These are phyloP conservation scores for Haplosporangium gracile DNA, from an alignment of 192 early-diverging fungal genomes.

Conservation along the genomic window DNA sequence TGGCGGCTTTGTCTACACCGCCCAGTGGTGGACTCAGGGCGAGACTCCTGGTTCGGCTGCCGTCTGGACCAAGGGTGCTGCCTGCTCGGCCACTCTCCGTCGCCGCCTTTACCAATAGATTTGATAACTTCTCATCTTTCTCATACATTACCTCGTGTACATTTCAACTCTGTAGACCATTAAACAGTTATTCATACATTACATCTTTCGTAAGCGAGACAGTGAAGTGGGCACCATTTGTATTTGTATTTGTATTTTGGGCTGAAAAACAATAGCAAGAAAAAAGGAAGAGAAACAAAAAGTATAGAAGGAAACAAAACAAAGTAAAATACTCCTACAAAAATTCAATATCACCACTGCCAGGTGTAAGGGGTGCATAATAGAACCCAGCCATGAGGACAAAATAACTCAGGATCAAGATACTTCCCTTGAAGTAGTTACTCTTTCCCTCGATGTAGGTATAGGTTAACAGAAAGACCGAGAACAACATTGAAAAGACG, in stretches of 20 bases:
- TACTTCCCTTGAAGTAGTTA: constrained; percentile 97
- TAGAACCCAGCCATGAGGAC: constrained; percentile 86
- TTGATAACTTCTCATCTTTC: background rate
- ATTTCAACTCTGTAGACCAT: constrained; percentile 1
- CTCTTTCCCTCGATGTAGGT: constrained; percentile 95
- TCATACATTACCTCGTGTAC: background rate
- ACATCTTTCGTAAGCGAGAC: too few species aligned
- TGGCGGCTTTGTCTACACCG: constrained; percentile 50
- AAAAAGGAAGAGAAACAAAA: background rate
- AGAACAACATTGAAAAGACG: constrained; percentile 60
- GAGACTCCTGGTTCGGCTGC: constrained; percentile 44
- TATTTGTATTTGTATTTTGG: background rate
- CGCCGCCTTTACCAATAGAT: constrained; percentile 34
- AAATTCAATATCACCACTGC: constrained; percentile 22
- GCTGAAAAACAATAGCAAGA: background rate
- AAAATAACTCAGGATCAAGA: constrained; percentile 88
- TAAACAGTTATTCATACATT: background rate
- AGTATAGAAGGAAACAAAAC: background rate
- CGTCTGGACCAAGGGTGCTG: constrained; percentile 55
- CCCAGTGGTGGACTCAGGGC: constrained; percentile 61
- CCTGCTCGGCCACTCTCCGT: constrained; percentile 47
- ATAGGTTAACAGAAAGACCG: constrained; percentile 86
- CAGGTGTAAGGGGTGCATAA: constrained; percentile 68
- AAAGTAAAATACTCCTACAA: background rate
- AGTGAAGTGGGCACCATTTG: background rate